Conservation (phyloP, 2,329 filamentous ascomycete genomes). For the Aphanocladium album region DNA sequence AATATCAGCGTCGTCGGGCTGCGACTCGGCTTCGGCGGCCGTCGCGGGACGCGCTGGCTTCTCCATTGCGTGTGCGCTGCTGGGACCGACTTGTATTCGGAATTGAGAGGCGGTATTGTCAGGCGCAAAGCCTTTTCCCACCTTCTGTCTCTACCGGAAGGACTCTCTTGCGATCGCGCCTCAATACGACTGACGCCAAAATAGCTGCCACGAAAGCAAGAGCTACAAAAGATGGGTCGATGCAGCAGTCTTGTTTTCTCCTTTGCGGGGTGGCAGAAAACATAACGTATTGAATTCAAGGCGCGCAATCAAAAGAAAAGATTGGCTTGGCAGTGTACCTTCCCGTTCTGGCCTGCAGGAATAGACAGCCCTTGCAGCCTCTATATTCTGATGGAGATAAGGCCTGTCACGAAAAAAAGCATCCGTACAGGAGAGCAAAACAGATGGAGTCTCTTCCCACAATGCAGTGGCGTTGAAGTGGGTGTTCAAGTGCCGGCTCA, state of each 20-base stretch:
- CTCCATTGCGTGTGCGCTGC: neutral
- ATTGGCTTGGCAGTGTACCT: neutral
- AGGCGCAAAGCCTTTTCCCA: neutral
- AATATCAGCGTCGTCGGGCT: neutral
- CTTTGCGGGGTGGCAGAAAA: too few relatives aligned
- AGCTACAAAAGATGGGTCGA: too few relatives aligned
- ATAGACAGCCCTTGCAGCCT: neutral
- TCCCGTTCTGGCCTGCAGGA: neutral
- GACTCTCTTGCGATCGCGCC: too few relatives aligned
- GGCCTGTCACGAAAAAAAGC: neutral
- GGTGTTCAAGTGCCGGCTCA: neutral
- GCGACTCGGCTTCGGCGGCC: neutral
- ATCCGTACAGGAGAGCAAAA: neutral
- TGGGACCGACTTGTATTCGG: too few relatives aligned
- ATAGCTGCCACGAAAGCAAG: too few relatives aligned
- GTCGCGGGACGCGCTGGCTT: neutral
- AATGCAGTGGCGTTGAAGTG: neutral
- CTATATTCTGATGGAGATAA: neutral
- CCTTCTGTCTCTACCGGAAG: too few relatives aligned
- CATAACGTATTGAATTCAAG: neutral
- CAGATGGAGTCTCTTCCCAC: neutral
- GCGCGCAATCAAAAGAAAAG: neutral
- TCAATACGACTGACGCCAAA: too few relatives aligned
- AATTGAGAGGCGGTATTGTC: neutral
- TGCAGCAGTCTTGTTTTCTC: too few relatives aligned